Conservation (phyloP, 495 filamentous ascomycete genomes). For the Parmelia sp. region DNA sequence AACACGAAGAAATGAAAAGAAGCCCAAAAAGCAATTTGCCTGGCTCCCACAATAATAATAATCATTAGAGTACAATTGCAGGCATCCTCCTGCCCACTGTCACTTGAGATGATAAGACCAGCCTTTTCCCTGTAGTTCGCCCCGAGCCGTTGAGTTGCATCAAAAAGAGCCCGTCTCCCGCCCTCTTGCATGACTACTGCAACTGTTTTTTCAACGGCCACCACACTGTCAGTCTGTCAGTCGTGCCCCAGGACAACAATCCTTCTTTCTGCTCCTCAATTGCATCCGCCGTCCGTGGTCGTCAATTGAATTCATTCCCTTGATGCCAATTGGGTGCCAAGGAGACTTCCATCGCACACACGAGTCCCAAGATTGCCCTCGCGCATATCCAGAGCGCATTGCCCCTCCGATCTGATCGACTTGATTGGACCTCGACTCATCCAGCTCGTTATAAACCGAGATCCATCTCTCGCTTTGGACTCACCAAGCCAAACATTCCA, state of each 20-base stretch:
- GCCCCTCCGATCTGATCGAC: constrained; percentile 13
- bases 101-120: constrained; percentile 6
- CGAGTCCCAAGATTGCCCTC: constrained; percentile 13
- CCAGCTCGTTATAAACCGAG: not conserved
- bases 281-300: not conserved
- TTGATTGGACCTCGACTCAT: constrained; percentile 6
- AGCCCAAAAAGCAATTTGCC: constrained; percentile 2
- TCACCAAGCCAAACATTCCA: not conserved
- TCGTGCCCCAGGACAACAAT: not conserved
- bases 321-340: constrained; percentile 17
- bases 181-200: constrained; percentile 18
- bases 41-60: not conserved
- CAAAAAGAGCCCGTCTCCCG: constrained; percentile 23
- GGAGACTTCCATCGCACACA: not conserved
- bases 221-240: not conserved
- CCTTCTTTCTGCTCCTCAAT: not conserved
- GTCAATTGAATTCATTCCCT: not conserved
- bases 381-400: constrained; percentile 13
- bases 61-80: not conserved
- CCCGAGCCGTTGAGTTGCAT: constrained; percentile 19
- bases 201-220: constrained; percentile 5
- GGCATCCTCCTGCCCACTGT: not conserved
- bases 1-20: not conserved
- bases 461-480: not conserved
- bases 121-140: constrained; percentile 19